These are phyloP conservation scores for Ganoderma boninense DNA, from an alignment of 1,284 basidiomycete genomes.

Conservation along the genomic window DNA sequence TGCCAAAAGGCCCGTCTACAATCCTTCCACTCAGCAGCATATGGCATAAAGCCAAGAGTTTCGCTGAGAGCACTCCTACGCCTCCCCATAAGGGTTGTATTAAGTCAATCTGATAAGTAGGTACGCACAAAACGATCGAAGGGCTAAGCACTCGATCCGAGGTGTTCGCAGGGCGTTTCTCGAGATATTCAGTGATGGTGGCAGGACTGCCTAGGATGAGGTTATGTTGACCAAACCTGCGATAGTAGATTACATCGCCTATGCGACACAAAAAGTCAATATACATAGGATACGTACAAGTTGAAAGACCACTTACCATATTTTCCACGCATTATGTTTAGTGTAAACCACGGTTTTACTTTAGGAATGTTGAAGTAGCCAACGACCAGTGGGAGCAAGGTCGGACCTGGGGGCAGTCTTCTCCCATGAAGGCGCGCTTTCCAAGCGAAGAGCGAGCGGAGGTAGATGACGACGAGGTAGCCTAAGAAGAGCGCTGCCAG, in stretches of 20 bases:
- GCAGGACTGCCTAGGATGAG: conserved; percentile 20
- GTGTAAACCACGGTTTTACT: neutral
- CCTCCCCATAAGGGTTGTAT: neutral
- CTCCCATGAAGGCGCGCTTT: neutral
- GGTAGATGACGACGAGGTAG: neutral
- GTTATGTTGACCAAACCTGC: neutral
- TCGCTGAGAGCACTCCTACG: neutral
- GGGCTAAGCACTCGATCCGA: conserved; percentile 23
- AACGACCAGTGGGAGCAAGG: neutral
- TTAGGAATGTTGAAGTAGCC: neutral
- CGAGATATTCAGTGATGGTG: conserved; percentile 21
- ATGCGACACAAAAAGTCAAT: neutral
- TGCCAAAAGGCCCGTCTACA: conserved; percentile 34
- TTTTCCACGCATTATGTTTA: neutral
- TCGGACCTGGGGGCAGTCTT: neutral
- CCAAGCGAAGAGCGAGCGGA: neutral
- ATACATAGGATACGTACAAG: neutral
- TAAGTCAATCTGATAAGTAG: neutral
- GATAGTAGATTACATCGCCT: conserved; percentile 7
- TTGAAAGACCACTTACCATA: conserved; percentile 1
- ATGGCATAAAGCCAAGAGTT: conserved; percentile 28
- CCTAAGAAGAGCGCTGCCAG: neutral
- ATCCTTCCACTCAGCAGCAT: conserved; percentile 34
- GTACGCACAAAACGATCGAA: neutral
- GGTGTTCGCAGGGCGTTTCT: conserved; percentile 24